phyloP scores from a whole-genome alignment of 768 basidiomycete species.

The Pleurotus platypus region DNA sequence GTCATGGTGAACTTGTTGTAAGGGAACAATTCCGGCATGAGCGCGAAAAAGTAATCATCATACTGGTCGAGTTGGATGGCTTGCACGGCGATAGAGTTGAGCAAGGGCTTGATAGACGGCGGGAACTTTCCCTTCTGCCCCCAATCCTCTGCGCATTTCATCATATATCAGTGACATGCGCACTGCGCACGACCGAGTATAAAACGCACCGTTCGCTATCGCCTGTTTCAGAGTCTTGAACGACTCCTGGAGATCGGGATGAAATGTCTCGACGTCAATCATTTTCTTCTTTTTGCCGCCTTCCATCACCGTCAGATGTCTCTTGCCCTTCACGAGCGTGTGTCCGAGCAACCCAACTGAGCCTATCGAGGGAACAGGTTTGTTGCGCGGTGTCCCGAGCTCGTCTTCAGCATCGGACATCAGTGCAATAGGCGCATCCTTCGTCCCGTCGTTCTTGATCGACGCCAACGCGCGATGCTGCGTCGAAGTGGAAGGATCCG shows the following conservation, averaged over 20 bases:
- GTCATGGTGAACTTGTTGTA: conserved; percentile 97
- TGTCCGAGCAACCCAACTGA: conserved; percentile 22
- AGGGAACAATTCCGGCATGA: conserved; percentile 84
- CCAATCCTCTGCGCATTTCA: conserved; percentile 57
- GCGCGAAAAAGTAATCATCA: conserved; percentile 87
- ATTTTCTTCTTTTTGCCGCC: conserved; percentile 70
- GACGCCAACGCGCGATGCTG: background rate
- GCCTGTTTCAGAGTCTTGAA: conserved; percentile 58
- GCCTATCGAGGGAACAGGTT: background rate
- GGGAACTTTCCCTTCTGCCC: conserved; percentile 89
- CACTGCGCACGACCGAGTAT: no score
- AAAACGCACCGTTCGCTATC: conserved; percentile 53
- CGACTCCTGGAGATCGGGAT: conserved; percentile 60
- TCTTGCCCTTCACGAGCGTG: conserved; percentile 48
- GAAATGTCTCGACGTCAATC: conserved; percentile 69
- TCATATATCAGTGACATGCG: background rate
- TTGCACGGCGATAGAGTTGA: conserved; percentile 67
- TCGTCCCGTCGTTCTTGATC: conserved; percentile 32
- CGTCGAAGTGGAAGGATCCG: conserved; percentile 10
- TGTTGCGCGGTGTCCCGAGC: background rate
- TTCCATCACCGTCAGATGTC: conserved; percentile 48
- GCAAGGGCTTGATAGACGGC: conserved; percentile 64
- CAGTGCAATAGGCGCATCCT: conserved; percentile 45
- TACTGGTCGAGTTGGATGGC: conserved; percentile 87
- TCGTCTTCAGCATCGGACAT: conserved; percentile 32